Evolutionary conservation across 1,284 basidiomycete species (phyloP), one percentile per base, ranked within the genome.

Genomic region (Ceratobasidium sp.): DNA sequence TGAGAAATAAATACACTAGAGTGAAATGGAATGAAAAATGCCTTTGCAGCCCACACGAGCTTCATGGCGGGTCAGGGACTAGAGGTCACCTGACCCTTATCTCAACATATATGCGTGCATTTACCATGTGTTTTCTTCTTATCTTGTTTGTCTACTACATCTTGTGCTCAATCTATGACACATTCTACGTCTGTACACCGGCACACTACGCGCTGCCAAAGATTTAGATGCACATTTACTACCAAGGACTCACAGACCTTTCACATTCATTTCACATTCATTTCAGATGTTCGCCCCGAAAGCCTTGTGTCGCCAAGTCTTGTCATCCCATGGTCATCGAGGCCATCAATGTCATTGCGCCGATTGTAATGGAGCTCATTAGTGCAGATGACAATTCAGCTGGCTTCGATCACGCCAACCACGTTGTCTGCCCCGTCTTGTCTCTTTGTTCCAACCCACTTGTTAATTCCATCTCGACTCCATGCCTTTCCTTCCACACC

Each of bases 341-440:
- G 10, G 78, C 60, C 33, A 62, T 76, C 41, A 66, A 74, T 30
- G 65, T 78, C 54, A 64, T 78, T 52, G 78, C 78, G 8, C 78
- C 64, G 18, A 57, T 67, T 41, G 41, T 78, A 23, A 78, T n/a
- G n/a, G n/a, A n/a, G 38, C 38, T 38, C 38, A 38, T 38, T 8
- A 38, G 8, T 38, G 38, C 38, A 38, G 38, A 38, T 8, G 38
- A 38, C 38, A 38, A 38, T 38, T 38, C 3, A 38, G 38, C 38
- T 38, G 38, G 38, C 8, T 38, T 38, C 8, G 38, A 8, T n/a
- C 38, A 38, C 4, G 8, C 38, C 38, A 3, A 38, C 8, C 38
- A 3, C 8, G 38, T 38, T 8, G 38, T 38, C 38, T 38, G 52
- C 20, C 52, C n/a, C 52, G 20, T 54, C 52, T 23, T 20, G 20